Base-by-base conservation (phyloP, 2,329 filamentous ascomycete genomes). In the Colletotrichum falcatum region DNA sequence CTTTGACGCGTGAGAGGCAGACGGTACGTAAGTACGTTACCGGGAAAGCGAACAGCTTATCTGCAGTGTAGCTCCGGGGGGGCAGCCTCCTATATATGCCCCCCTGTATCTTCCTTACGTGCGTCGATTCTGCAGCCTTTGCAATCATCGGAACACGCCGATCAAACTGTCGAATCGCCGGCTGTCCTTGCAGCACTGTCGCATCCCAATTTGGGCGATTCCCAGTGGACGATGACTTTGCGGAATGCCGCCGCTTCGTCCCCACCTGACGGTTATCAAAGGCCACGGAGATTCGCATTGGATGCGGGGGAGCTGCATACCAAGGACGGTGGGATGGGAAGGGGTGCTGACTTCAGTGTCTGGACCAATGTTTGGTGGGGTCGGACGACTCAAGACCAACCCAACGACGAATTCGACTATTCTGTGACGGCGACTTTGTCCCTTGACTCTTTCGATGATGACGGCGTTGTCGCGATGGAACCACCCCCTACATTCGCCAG, bases 301-400 rank as follows among this genome's bases (percentile, higher is more conserved):
- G 18, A 70, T 66, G 63, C 63, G 63, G 62, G 61, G 66, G 49
- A 61, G 33, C 42, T 28, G 53, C 62, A 51, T 56, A 46, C 11
- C n/a, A n/a, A 66, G 44, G 37, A 44, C n/a, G 30, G 61, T 37
- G 37, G 14, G 23, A 49, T 49, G 12, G 23, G 14, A 16, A 6
- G 23, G 46, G 42, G 44, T 46, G 55, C 61, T 65, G 61, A 53
- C 53, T 65, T 54, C 53, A 46, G 53, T 62, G 54, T 48, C 62
- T 66, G 28, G 55, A 33, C 46, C 37, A 46, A 53, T 35, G 30
- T 37, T n/a, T n/a, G 58, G 67, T 49, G 66, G 62, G 62, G 66
- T 61, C 60, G 23, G 20, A 56, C 26, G 55, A 61, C 14, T 64
- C 53, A 14, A n/a, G n/a, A 35, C 51, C 33, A 44, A 16, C 42